Conservation (phyloP, 495 filamentous ascomycete genomes). For the Penicillium argentinense region DNA sequence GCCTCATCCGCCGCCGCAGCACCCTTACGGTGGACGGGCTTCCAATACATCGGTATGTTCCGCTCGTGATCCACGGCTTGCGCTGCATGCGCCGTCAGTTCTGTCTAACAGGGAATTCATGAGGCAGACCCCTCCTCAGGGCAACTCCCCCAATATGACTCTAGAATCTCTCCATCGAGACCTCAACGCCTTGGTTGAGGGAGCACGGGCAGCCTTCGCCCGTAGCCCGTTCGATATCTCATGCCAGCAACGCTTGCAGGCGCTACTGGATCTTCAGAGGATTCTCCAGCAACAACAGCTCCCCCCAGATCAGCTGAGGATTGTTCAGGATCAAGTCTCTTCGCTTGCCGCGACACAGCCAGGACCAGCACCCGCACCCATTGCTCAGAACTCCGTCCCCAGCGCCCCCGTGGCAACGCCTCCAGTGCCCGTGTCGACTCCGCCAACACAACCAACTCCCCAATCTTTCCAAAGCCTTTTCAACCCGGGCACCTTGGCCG, state of each 20-base stretch:
- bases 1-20: constrained; percentile 35
- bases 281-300: constrained; percentile 78
- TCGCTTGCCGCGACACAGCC: constrained; percentile 53
- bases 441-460: constrained; percentile 33
- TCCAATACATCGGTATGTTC: constrained; percentile 34
- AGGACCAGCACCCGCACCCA: too few relatives aligned
- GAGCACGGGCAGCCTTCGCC: constrained; percentile 68
- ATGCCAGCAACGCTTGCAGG: constrained; percentile 75
- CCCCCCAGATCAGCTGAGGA: constrained; percentile 73
- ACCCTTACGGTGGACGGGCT: constrained; percentile 36
- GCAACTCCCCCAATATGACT: constrained; percentile 35
- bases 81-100: too few relatives aligned
- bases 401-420: constrained; percentile 23
- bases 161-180: constrained; percentile 78
- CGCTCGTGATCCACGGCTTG: background rate
- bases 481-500: constrained; percentile 49
- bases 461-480: constrained; percentile 45
- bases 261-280: constrained; percentile 79
- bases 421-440: constrained; percentile 30
- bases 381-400: constrained; percentile 20
- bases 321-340: constrained; percentile 76
- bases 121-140: constrained; percentile 36
- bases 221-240: constrained; percentile 69
- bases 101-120: too few relatives aligned
- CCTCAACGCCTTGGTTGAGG: constrained; percentile 70